These are phyloP conservation scores for Sporothrix pseudoabietina DNA, from an alignment of 2,329 filamentous ascomycete genomes.

Conservation along the genomic window DNA sequence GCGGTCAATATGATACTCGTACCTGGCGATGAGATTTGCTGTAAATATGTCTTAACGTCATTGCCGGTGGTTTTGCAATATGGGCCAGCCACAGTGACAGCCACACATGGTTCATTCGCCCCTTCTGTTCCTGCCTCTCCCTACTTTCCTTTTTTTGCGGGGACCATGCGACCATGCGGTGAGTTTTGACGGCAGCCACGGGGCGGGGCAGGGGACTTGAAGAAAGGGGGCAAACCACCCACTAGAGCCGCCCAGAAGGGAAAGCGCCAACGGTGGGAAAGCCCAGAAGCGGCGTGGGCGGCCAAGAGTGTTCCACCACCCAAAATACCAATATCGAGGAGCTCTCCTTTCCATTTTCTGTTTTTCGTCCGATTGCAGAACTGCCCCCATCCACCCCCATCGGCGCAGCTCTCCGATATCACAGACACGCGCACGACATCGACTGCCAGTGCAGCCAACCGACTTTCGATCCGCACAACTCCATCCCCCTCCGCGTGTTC, in stretches of 20 bases:
- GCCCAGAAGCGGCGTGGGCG: conserved; percentile 19
- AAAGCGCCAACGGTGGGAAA: conserved; percentile 22
- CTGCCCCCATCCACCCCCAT: background rate
- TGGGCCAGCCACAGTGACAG: conserved; percentile 26
- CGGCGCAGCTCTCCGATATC: conserved; percentile 3
- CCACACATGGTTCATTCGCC: conserved; percentile 14
- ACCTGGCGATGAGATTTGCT: background rate
- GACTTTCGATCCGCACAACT: background rate
- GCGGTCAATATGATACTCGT: background rate
- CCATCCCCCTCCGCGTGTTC: background rate
- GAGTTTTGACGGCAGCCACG: conserved; percentile 22
- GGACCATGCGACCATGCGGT: conserved; percentile 19
- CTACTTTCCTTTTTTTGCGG: conserved; percentile 5
- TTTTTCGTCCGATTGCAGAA: background rate
- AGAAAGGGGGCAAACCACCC: conserved; percentile 25
- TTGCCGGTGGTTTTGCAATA: background rate
- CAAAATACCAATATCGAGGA: conserved; percentile 5
- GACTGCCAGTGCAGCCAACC: background rate
- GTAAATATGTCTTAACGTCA: conserved; percentile 6
- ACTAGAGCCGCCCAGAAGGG: conserved; percentile 27
- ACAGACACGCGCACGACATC: background rate
- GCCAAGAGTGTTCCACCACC: conserved; percentile 9
- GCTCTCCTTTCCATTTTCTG: conserved; percentile 15
- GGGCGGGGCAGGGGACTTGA: conserved; percentile 24
- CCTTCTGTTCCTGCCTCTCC: background rate